phyloP scores from a whole-genome alignment of 257 asterid species.

The Capsicum chinense region DNA sequence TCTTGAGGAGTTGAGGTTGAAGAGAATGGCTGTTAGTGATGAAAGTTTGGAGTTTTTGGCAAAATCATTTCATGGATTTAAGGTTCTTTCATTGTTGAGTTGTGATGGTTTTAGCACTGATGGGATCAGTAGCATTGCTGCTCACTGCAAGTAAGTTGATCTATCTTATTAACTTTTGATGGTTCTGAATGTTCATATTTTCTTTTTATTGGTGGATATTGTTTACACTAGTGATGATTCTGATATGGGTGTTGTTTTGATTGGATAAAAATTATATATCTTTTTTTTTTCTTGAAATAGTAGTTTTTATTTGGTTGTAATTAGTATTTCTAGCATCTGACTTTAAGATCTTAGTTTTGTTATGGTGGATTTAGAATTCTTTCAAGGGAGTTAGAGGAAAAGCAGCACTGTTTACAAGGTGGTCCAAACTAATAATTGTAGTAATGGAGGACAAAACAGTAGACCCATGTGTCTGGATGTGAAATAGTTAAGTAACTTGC shows the following conservation, averaged over 20 bases:
- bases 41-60: conserved; percentile 86
- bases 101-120: conserved; percentile 81
- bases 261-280: neutral
- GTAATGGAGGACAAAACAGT: conserved; percentile 29
- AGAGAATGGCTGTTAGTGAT: conserved; percentile 76
- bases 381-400: neutral
- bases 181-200: neutral
- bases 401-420: conserved; percentile 1
- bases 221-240: neutral
- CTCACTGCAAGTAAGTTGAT: conserved; percentile 69
- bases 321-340: conserved; percentile 9
- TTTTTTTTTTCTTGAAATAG: neutral
- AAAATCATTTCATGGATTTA: conserved; percentile 66
- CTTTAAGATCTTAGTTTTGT: neutral
- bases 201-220: no score
- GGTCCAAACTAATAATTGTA: conserved; percentile 25
- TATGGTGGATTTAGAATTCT: conserved; percentile 8
- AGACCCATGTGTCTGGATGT: conserved; percentile 25
- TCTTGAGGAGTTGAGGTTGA: conserved; percentile 80
- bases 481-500: conserved; percentile 22
- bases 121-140: conserved; percentile 72
- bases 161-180: conserved; percentile 9
- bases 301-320: conserved; percentile 4
- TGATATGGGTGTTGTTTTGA: conserved; percentile 11
- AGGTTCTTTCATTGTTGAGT: conserved; percentile 68